These are phyloP conservation scores for Tilletia walkeri DNA, from an alignment of 1,284 basidiomycete genomes.

Conservation along the genomic window DNA sequence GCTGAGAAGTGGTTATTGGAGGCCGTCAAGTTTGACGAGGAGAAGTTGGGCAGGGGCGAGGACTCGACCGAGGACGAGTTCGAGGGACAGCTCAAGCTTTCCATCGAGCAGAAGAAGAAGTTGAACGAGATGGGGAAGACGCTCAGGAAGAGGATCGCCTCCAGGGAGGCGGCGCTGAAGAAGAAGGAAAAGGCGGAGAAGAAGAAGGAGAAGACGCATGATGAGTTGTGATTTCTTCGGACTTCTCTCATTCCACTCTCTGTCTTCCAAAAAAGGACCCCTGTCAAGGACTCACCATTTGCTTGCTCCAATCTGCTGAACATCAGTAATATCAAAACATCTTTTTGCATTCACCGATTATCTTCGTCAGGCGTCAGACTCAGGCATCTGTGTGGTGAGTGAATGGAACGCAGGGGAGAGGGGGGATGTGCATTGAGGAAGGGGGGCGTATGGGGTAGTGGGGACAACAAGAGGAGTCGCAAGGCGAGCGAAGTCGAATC, in stretches of 20 bases:
- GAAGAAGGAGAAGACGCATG: constrained; percentile 5
- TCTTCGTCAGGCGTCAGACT: too few relatives aligned
- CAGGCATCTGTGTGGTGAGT: too few relatives aligned
- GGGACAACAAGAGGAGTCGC: too few relatives aligned
- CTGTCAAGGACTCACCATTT: too few relatives aligned
- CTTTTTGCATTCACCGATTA: too few relatives aligned
- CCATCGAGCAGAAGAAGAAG: constrained; percentile 26
- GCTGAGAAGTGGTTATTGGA: constrained; percentile 43
- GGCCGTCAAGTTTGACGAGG: constrained; percentile 37
- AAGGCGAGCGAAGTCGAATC: too few relatives aligned
- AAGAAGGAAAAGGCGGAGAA: not conserved
- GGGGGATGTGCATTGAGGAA: too few relatives aligned
- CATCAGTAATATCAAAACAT: not conserved
- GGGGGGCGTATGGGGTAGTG: too few relatives aligned
- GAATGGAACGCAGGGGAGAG: too few relatives aligned
- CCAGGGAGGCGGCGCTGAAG: not conserved
- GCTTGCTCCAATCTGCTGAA: not conserved
- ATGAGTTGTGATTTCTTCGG: constrained; percentile 10
- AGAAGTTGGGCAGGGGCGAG: constrained; percentile 34
- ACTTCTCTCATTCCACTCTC: not conserved
- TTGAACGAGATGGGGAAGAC: constrained; percentile 31
- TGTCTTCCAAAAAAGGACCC: not conserved
- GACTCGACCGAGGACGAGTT: constrained; percentile 28
- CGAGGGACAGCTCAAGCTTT: constrained; percentile 28
- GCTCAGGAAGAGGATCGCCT: constrained; percentile 6